Conservation (phyloP, 768 basidiomycete species). For the Wakefieldia striispora region DNA sequence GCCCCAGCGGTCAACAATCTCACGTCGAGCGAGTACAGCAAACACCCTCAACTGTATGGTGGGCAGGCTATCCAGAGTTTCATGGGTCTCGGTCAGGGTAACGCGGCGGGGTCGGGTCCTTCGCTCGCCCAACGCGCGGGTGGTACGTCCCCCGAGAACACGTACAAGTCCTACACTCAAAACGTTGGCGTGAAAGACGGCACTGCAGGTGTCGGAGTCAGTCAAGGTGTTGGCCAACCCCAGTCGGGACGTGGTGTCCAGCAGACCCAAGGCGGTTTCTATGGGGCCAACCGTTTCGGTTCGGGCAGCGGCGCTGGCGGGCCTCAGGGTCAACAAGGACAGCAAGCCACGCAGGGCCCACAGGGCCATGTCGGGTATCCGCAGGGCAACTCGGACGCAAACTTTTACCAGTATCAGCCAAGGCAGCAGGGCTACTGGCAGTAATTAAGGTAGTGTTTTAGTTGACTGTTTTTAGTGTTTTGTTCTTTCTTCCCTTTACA, state of each 20-base stretch:
- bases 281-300: conserved; percentile 43
- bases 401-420: conserved; percentile 71
- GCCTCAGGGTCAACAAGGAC: conserved; percentile 50
- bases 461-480: conserved; percentile 6
- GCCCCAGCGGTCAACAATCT: conserved; percentile 42
- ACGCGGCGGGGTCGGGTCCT: conserved; percentile 43
- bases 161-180: conserved; percentile 71
- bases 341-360: conserved; percentile 33
- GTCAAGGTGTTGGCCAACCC: conserved; percentile 31
- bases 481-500: neutral
- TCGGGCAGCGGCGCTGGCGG: conserved; percentile 40
- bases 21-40: conserved; percentile 42
- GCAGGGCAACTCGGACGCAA: conserved; percentile 55
- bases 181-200: conserved; percentile 58
- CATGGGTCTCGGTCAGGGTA: conserved; percentile 57
- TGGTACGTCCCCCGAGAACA: conserved; percentile 63
- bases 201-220: conserved; percentile 43
- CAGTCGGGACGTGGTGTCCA: conserved; percentile 46
- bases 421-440: conserved; percentile 62
- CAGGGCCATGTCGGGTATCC: conserved; percentile 50
- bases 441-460: conserved; percentile 22
- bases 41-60: conserved; percentile 45
- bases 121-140: conserved; percentile 42
- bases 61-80: conserved; percentile 67
- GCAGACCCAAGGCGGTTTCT: conserved; percentile 46